phyloP scores from a whole-genome alignment of 2,329 filamentous ascomycete species.

The Trichoderma sp. region DNA sequence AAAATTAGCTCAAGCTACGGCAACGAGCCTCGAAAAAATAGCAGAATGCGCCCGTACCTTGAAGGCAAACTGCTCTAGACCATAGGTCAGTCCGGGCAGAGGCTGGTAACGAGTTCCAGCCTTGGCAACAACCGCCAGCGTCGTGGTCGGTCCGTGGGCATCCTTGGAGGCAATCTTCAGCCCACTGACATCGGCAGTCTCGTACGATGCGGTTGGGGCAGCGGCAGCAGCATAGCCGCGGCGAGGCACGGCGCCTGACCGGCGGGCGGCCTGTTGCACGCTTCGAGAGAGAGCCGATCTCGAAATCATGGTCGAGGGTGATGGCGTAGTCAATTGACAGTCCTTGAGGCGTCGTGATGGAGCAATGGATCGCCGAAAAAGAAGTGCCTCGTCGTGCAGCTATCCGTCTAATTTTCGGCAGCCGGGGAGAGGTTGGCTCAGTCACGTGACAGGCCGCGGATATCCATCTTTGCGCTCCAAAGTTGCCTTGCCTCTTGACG shows the following conservation, averaged over 20 bases:
- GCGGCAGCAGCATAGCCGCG: slow-evolving; percentile 56
- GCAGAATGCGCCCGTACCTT: slow-evolving; percentile 58
- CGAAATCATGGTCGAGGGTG: slow-evolving; percentile 60
- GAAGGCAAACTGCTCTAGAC: slow-evolving; percentile 93
- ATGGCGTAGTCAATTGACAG: slow-evolving; percentile 56
- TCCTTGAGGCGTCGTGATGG: slow-evolving; percentile 41
- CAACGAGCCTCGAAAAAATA: slow-evolving; percentile 9
- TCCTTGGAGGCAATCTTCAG: slow-evolving; percentile 93
- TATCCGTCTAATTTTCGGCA: slow-evolving; percentile 45
- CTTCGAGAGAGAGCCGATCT: slow-evolving; percentile 58
- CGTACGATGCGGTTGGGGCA: slow-evolving; percentile 73
- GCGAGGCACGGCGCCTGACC: slow-evolving; percentile 55
- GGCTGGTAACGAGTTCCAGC: slow-evolving; percentile 92
- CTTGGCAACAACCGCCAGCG: slow-evolving; percentile 87
- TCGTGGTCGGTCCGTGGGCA: slow-evolving; percentile 81
- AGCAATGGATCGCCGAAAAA: slow-evolving; percentile 37
- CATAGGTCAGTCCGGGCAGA: slow-evolving; percentile 83
- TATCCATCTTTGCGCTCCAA: slow-evolving; percentile 7
- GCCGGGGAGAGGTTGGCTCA: slow-evolving; percentile 27
- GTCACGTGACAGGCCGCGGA: slow-evolving; percentile 36
- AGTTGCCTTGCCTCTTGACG: slow-evolving; percentile 7
- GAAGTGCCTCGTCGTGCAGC: slow-evolving; percentile 43
- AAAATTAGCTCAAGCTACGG: slow-evolving; percentile 46
- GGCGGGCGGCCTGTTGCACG: slow-evolving; percentile 56
- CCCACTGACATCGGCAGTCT: slow-evolving; percentile 79